Evolutionary conservation across 192 early-diverging fungal genomes (phyloP).

Genomic region (Coemansia sp.): DNA sequence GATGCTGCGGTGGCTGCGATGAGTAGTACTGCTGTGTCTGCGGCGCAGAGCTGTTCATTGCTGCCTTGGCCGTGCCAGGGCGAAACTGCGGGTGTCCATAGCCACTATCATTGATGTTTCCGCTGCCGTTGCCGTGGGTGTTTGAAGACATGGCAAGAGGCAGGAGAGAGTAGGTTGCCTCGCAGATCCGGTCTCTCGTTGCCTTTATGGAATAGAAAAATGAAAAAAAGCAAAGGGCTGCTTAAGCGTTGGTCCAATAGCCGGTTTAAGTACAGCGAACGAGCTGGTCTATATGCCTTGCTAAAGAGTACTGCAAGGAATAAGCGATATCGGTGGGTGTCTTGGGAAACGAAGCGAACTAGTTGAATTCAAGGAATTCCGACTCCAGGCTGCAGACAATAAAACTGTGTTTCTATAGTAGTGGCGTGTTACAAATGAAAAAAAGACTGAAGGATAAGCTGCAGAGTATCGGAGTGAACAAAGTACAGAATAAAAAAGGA

Average conservation of each 20-base stretch:
- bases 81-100: constrained; percentile 33
- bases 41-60: constrained; percentile 9
- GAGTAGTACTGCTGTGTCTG: constrained; percentile 14
- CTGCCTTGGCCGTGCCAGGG: constrained; percentile 35
- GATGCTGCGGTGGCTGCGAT: constrained; percentile 3
- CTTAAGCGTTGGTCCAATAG: background rate
- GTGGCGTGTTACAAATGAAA: background rate
- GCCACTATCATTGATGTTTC: constrained; percentile 16
- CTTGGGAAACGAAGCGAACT: no score
- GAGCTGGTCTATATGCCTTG: no score
- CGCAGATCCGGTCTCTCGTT: no score
- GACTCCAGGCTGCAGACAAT: no score
- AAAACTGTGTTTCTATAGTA: no score
- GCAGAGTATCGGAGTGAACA: background rate
- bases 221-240: background rate
- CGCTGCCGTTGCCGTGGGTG: constrained; percentile 9
- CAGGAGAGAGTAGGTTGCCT: background rate
- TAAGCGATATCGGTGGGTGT: no score
- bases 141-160: constrained; percentile 4
- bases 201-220: background rate
- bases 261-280: no score
- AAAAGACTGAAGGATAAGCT: background rate
- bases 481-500: background rate
- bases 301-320: no score
- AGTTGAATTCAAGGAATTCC: no score